Conservation (phyloP, 495 filamentous ascomycete genomes). For the Parachaetomium inaequale region DNA sequence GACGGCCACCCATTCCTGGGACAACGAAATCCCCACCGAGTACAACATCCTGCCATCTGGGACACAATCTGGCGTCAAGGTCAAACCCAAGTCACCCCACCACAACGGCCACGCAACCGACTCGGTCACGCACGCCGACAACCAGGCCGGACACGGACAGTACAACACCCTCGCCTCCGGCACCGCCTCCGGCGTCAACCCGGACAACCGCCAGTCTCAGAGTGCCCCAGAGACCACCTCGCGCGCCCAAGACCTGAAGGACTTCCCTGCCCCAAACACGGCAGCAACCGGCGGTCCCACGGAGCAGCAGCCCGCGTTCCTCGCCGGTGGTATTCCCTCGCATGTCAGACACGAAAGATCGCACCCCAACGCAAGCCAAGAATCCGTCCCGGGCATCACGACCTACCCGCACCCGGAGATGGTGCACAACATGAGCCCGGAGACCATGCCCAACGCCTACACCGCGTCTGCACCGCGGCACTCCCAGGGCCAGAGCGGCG, state of each 20-base stretch:
- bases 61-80: conserved; percentile 29
- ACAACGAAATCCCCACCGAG: background rate
- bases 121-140: background rate
- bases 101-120: conserved; percentile 1
- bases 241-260: conserved; percentile 1
- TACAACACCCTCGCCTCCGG: conserved; percentile 34
- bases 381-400: background rate
- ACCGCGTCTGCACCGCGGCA: background rate
- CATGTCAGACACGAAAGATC: background rate
- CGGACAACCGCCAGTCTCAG: conserved; percentile 4
- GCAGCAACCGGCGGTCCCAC: background rate
- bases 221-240: background rate
- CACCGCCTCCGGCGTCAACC: conserved; percentile 29
- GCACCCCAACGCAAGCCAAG: conserved; percentile 5
- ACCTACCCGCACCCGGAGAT: conserved; percentile 5
- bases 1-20: background rate
- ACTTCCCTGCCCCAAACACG: conserved; percentile 1
- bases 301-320: background rate
- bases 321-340: background rate
- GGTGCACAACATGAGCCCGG: conserved; percentile 20
- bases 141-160: conserved; percentile 23
- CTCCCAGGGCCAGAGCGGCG: too few species aligned
- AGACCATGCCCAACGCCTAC: conserved; percentile 24
- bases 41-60: conserved; percentile 28
- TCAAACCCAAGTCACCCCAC: conserved; percentile 11